Base-by-base conservation (phyloP, 208 protist species). In the Acanthamoeba rhysodes region DNA sequence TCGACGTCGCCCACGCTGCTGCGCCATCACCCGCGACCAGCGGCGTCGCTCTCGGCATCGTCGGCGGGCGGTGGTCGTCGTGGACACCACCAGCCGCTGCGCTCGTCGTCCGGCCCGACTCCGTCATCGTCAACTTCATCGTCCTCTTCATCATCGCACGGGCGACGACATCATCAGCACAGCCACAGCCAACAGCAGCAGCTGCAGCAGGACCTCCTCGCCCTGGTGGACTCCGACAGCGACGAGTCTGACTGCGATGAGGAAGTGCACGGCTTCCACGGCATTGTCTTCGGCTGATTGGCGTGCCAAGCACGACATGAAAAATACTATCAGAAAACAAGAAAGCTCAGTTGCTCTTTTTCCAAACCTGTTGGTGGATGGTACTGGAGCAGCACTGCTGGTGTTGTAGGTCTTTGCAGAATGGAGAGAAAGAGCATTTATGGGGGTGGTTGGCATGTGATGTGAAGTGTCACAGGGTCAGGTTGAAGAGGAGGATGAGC, bases 231-330 rank as follows among this genome's bases (percentile, higher is more conserved):
- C 12, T 64, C 78, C 20, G 78, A 87, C 78, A 87, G 78, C 78
- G 78, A 87, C 48, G 78, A 87, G 48, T 87, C 78, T 10, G 78
- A 87, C 6, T 45, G 78, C 41, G 78, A 62, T 27, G 72, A 87
- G 41, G 72, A 87, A 22, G 27, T 87, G 24, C 78, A 87, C 78
- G 48, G 53, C n/a, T 64, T 87, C 78, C 78, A 55, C 78, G 78
- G 78, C 48, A 34, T 87, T 5, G 78, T 87, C 48, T 87, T 87
- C 64, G 78, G 78, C 74, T 82, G 37, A 82, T 14, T 20, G 50
- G 10, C 3, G 50, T 18, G 12, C 4, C 50, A 4, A 55, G 12
- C 50, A 55, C 4, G 12, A 55, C 50, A 55, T 16, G 12, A 4
- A 55, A 55, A 55, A 55, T 12, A 55, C 4, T 16, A 4, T 16